phyloP scores from a whole-genome alignment of 305 asterid species.

The Coffea humblotiana region DNA sequence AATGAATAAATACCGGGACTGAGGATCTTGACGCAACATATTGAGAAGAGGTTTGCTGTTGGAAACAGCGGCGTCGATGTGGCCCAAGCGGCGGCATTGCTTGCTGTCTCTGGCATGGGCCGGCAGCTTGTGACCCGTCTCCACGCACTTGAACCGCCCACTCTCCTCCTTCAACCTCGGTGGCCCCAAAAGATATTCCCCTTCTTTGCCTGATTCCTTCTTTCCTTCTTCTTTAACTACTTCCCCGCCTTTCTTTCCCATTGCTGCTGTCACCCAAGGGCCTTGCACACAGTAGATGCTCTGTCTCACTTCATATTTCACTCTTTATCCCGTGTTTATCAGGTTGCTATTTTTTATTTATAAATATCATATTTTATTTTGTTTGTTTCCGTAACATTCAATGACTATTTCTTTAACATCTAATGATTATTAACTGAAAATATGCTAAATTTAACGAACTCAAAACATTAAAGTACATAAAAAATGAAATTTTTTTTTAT shows the following conservation, averaged over 20 bases:
- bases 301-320: too few species aligned
- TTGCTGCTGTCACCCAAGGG: too few species aligned
- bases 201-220: slow-evolving; percentile 47
- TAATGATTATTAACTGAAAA: too few species aligned
- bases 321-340: too few species aligned
- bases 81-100: slow-evolving; percentile 77
- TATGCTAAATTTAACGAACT: too few species aligned
- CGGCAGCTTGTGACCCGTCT: slow-evolving; percentile 93
- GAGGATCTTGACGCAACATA: slow-evolving; percentile 78
- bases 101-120: slow-evolving; percentile 65
- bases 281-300: too few species aligned
- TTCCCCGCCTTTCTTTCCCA: slow-evolving; percentile 22
- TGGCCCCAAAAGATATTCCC: slow-evolving; percentile 60
- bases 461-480: too few species aligned
- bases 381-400: too few species aligned
- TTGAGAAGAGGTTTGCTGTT: slow-evolving; percentile 74
- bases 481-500: too few species aligned
- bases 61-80: slow-evolving; percentile 69
- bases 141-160: slow-evolving; percentile 77
- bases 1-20: slow-evolving; percentile 39
- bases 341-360: too few species aligned
- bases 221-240: slow-evolving; percentile 26
- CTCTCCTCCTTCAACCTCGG: slow-evolving; percentile 66
- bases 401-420: too few species aligned
- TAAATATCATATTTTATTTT: too few species aligned